Conservation (phyloP, 2,329 filamentous ascomycete species). For the Pyrenophora tritici-repentis region DNA sequence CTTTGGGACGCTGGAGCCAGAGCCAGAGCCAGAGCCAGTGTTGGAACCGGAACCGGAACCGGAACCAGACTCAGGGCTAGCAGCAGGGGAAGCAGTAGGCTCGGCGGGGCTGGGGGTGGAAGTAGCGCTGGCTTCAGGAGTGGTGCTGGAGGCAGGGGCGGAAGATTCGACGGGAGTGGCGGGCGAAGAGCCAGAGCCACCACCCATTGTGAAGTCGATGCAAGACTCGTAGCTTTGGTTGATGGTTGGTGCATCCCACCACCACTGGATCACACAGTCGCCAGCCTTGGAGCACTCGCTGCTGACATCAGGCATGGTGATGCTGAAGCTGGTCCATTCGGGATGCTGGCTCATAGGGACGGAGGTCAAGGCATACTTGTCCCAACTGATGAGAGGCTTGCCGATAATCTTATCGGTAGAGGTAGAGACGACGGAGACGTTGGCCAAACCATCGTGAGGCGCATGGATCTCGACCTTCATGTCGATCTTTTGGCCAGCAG, state of each 20-base stretch:
- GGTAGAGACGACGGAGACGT: conserved; percentile 64
- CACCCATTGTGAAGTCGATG: conserved; percentile 61
- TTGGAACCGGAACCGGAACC: conserved; percentile 3
- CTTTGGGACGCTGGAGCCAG: conserved; percentile 30
- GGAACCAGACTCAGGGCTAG: conserved; percentile 16
- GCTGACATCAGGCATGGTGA: conserved; percentile 61
- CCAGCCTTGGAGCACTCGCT: conserved; percentile 55
- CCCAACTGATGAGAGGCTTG: conserved; percentile 59
- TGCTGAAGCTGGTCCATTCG: conserved; percentile 56
- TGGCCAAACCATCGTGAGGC: conserved; percentile 61
- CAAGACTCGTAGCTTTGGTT: conserved; percentile 68
- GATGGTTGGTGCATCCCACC: conserved; percentile 61
- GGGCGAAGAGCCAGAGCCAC: conserved; percentile 32
- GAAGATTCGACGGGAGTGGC: conserved; percentile 18
- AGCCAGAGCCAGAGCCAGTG: conserved; percentile 7
- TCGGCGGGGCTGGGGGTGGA: conserved; percentile 14
- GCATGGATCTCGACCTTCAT: conserved; percentile 56
- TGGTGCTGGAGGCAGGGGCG: conserved; percentile 14
- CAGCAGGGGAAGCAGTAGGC: conserved; percentile 8
- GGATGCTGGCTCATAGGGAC: conserved; percentile 47
- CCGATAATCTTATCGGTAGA: conserved; percentile 59
- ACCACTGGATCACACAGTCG: conserved; percentile 65
- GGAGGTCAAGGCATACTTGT: conserved; percentile 59
- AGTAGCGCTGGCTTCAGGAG: conserved; percentile 9
- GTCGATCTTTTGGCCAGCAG: conserved; percentile 54